Conservation (phyloP, 23 red algal species). For the Agarophyton chilense region DNA sequence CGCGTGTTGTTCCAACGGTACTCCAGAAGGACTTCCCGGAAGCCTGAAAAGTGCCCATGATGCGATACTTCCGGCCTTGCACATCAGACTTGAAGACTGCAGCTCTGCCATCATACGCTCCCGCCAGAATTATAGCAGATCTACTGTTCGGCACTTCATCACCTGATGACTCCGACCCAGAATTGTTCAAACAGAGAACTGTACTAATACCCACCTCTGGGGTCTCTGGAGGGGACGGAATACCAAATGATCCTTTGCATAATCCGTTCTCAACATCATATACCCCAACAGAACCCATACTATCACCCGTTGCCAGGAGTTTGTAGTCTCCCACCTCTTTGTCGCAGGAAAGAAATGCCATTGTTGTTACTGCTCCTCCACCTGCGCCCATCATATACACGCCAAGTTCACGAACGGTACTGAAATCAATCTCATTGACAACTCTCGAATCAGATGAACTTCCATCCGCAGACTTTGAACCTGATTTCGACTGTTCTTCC, state of each 20-base stretch:
- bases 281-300: constrained; percentile 55
- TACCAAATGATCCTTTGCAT: constrained; percentile 35
- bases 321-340: constrained; percentile 48
- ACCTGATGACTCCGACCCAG: background rate
- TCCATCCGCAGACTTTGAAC: background rate
- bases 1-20: constrained; percentile 28
- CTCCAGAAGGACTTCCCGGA: constrained; percentile 56
- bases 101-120: constrained; percentile 62
- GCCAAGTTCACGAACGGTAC: constrained; percentile 3
- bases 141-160: constrained; percentile 16
- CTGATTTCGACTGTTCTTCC: background rate
- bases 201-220: constrained; percentile 50
- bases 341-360: constrained; percentile 56
- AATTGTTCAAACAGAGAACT: constrained; percentile 58
- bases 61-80: constrained; percentile 27
- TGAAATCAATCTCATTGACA: background rate
- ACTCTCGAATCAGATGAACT: no score
- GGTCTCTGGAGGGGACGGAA: constrained; percentile 50
- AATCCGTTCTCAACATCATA: constrained; percentile 49
- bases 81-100: constrained; percentile 68
- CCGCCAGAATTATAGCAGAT: constrained; percentile 69
- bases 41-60: constrained; percentile 67
- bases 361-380: constrained; percentile 41
- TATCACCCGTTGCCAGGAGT: constrained; percentile 60
- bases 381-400: constrained; percentile 41